Conservation (phyloP, 2,329 filamentous ascomycete genomes). For the Penicillium sp. region DNA sequence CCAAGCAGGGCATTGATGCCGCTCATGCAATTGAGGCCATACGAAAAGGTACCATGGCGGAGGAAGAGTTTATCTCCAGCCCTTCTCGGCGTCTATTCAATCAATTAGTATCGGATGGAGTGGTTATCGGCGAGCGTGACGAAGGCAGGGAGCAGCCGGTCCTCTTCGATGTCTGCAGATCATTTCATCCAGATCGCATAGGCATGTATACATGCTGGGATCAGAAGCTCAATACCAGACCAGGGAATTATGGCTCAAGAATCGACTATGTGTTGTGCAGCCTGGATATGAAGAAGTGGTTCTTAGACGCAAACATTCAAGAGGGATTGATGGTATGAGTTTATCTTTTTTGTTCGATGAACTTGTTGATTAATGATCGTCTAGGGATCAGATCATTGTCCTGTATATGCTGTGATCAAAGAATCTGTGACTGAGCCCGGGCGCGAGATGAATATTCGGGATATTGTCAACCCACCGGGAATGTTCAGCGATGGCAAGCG, state of each 20-base stretch:
- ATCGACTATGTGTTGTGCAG: conserved; percentile 94
- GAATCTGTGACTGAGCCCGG: conserved; percentile 58
- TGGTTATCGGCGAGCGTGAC: conserved; percentile 64
- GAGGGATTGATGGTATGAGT: conserved; percentile 70
- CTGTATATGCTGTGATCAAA: conserved; percentile 75
- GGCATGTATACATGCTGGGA: conserved; percentile 99
- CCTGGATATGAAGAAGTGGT: conserved; percentile 74
- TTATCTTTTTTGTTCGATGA: not conserved
- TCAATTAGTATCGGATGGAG: conserved; percentile 74
- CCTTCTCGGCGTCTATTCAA: conserved; percentile 79
- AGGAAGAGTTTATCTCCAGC: conserved; percentile 69
- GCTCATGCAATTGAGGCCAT: conserved; percentile 71
- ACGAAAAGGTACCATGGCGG: conserved; percentile 65
- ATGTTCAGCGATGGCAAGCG: conserved; percentile 69
- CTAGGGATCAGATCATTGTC: conserved; percentile 90
- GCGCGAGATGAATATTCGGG: conserved; percentile 56
- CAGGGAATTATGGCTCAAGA: conserved; percentile 85
- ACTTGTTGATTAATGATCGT: conserved; percentile 16
- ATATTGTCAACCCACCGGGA: conserved; percentile 74
- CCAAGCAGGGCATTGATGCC: conserved; percentile 67
- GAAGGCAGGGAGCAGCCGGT: conserved; percentile 67
- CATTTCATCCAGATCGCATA: conserved; percentile 72
- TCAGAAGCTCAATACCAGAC: conserved; percentile 89
- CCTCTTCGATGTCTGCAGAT: conserved; percentile 79
- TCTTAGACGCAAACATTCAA: conserved; percentile 79